phyloP scores from a whole-genome alignment of 2,329 filamentous ascomycete species.

The Trichoderma brevicompactum region DNA sequence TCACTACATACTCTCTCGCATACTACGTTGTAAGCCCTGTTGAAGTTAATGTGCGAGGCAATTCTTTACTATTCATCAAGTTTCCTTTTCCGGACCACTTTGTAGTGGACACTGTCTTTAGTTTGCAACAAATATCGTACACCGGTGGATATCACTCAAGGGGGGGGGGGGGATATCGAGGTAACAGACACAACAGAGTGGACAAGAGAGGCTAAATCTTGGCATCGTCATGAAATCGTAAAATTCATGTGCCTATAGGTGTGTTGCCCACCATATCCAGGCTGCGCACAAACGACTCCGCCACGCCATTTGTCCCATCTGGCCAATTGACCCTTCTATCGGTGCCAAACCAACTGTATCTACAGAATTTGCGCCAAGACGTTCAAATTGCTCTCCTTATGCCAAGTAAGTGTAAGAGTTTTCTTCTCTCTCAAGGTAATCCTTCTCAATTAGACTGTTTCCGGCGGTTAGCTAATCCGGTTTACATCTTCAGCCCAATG shows the following conservation, averaged over 20 bases:
- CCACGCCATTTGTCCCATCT: background rate
- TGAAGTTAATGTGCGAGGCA: background rate
- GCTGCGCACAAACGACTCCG: background rate
- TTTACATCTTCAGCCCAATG: no score
- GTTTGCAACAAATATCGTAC: background rate
- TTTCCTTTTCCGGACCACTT: background rate
- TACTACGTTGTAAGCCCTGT: background rate
- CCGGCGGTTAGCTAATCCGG: constrained; percentile 17
- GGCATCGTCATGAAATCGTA: constrained; percentile 1
- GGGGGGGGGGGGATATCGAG: background rate
- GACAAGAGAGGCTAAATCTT: background rate
- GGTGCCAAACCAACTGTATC: background rate
- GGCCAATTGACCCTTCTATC: background rate
- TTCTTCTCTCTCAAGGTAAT: constrained; percentile 84
- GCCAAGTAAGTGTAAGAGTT: constrained; percentile 73
- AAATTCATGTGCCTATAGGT: constrained; percentile 7
- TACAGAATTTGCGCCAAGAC: background rate
- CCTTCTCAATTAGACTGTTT: constrained; percentile 86
- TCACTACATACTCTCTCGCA: background rate
- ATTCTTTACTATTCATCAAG: background rate
- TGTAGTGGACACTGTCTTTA: background rate
- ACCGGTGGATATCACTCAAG: background rate
- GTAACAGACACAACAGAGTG: background rate
- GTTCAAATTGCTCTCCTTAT: constrained; percentile 41
- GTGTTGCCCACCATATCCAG: background rate